Conservation (phyloP, 352 stramenopile species). For the Nothophytophthora sp. region DNA sequence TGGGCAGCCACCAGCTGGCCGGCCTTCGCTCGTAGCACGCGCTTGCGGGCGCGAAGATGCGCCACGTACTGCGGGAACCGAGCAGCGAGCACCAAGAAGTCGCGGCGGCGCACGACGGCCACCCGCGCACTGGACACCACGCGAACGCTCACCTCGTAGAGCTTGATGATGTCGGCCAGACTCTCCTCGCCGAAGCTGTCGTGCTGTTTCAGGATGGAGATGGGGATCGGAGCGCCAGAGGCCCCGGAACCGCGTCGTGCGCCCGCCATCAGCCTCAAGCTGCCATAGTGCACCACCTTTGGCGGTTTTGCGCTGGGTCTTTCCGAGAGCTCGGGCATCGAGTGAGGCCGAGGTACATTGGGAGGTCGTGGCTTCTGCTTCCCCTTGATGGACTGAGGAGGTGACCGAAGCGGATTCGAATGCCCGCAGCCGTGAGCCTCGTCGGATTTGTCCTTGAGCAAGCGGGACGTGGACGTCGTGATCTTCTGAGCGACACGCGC, state of each 20-base stretch:
- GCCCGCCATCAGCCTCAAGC: constrained; percentile 14
- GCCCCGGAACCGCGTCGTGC: constrained; percentile 7
- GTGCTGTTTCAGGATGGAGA: constrained; percentile 49
- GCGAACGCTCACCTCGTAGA: constrained; percentile 55
- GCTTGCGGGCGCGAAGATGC: constrained; percentile 18
- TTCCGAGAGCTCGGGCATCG: constrained; percentile 2
- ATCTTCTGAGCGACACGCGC: constrained; percentile 16
- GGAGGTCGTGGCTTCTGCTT: constrained; percentile 4
- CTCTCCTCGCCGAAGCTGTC: constrained; percentile 71
- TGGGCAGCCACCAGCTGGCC: constrained; percentile 20
- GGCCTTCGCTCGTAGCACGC: constrained; percentile 15
- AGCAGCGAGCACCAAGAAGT: constrained; percentile 36
- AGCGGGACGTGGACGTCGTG: constrained; percentile 10
- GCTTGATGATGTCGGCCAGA: constrained; percentile 25
- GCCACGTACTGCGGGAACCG: constrained; percentile 44
- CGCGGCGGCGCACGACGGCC: constrained; percentile 38
- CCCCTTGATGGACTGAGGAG: too few species aligned
- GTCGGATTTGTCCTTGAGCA: background rate
- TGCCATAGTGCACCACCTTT: constrained; percentile 19
- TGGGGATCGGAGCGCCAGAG: constrained; percentile 26
- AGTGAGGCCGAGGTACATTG: constrained; percentile 2
- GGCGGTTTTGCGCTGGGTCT: constrained; percentile 6
- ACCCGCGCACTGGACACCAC: constrained; percentile 55
- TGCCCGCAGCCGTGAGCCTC: too few species aligned
- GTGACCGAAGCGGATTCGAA: too few species aligned